Base-by-base conservation (phyloP, 2,329 filamentous ascomycete species). In the Cyphellophora europaea region DNA sequence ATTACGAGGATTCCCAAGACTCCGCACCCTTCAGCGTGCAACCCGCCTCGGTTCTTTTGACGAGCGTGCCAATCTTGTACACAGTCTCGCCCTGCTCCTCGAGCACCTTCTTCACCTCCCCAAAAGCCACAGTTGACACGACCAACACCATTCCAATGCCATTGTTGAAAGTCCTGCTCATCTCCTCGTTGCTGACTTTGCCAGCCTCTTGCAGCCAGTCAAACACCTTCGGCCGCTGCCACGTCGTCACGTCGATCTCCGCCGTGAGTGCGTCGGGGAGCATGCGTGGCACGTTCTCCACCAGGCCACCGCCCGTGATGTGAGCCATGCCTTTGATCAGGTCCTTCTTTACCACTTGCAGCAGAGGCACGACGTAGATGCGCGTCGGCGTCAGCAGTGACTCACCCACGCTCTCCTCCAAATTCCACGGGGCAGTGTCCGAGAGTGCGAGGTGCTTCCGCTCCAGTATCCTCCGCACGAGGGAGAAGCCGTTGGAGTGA, bases 401-500 rank as follows among this genome's bases (percentile, higher is more conserved):
- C 33, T 77, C 71, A 42, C 91, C 91, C 15, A 93, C 53, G 6
- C 59, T 56, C 32, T 49, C 41, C 15, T 54, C 47, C 25, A 58
- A 51, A 42, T 80, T 69, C 87, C 91, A 98, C 2, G 91, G 91
- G 2, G 82, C 80, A 2, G 70, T 55, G 47, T 82, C 77, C 10
- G 72, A 67, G 64, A 88, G 95, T 28, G 64, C 64, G 4, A 96
- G 66, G 3, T 78, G 77, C 21, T 79, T 74, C 40, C 72, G 71
- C 49, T 85, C 77, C 44, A 96, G 71, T 51, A 96, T 88, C 55
- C 85, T 84, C 42, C 91, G 82, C 19, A 96, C 82, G n/a, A 98
- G 79, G 0, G 88, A 95, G 69, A 93, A 98, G 32, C 91, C 91
- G 61, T 98, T 98, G 19, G 88, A 95, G 67, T 98, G 91, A 2